Evolutionary conservation across 2,329 filamentous ascomycete genomes (phyloP).

Genomic region (Beauveria australis): DNA sequence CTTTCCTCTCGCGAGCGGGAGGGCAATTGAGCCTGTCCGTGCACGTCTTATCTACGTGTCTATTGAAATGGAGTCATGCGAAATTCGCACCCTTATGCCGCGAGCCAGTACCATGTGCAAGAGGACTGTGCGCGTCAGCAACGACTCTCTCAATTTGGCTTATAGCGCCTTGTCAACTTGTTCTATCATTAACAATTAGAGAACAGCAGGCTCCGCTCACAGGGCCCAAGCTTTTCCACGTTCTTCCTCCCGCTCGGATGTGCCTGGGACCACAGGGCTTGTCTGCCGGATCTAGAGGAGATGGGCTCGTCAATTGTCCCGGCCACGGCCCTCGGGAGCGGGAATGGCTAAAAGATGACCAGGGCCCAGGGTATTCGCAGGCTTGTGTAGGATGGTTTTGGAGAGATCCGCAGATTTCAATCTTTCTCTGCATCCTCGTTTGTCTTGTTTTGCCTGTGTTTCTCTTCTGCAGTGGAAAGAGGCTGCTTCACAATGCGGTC

Average conservation of each 20-base stretch:
- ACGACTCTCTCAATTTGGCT: background rate
- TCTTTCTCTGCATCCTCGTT: background rate
- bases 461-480: background rate
- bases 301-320: background rate
- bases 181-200: background rate
- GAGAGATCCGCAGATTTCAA: background rate
- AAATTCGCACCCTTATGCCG: background rate
- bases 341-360: background rate
- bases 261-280: background rate
- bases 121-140: conserved; percentile 5
- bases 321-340: background rate
- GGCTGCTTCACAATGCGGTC: background rate
- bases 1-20: background rate
- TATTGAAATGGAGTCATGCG: background rate
- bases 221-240: background rate
- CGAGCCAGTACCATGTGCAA: background rate
- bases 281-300: background rate
- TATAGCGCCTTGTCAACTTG: background rate
- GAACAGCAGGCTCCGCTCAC: background rate
- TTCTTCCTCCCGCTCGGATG: conserved; percentile 1
- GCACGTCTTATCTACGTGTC: background rate
- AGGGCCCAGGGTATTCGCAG: background rate
- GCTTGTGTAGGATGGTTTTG: background rate
- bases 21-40: background rate
- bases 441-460: background rate